Conservation (phyloP, 2,329 filamentous ascomycete species). For the Neonectria sp. region DNA sequence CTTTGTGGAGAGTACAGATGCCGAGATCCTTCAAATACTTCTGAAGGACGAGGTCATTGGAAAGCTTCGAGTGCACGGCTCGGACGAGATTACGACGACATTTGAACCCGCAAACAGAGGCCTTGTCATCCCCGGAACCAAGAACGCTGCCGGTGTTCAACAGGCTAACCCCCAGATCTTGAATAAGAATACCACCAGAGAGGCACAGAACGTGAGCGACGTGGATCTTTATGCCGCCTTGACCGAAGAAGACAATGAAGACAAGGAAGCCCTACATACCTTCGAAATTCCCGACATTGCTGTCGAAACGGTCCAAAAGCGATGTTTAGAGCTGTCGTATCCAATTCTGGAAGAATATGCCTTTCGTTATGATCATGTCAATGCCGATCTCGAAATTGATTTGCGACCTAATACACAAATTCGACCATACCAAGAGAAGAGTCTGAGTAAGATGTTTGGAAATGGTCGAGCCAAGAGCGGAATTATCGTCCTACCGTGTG, state of each 20-base stretch:
- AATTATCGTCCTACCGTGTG: conserved; percentile 94
- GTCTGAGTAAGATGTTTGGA: conserved; percentile 96
- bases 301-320: conserved; percentile 85
- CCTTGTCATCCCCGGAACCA: too few relatives aligned
- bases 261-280: conserved; percentile 82
- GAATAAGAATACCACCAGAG: too few relatives aligned
- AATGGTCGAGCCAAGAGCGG: conserved; percentile 95
- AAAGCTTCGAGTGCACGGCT: too few relatives aligned
- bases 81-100: too few relatives aligned
- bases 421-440: conserved; percentile 92
- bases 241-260: conserved; percentile 62
- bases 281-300: conserved; percentile 83
- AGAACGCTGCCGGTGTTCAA: too few relatives aligned
- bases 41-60: too few relatives aligned
- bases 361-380: conserved; percentile 87
- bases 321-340: conserved; percentile 83
- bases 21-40: conserved; percentile 77
- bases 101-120: too few relatives aligned
- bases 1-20: conserved; percentile 88
- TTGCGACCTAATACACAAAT: conserved; percentile 86
- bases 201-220: too few relatives aligned
- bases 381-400: conserved; percentile 90
- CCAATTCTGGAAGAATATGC: conserved; percentile 94
- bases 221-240: too few relatives aligned
- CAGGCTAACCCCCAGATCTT: too few relatives aligned